phyloP scores from a whole-genome alignment of 164 flowering plant genomes.

The Nelumbo lutea region DNA sequence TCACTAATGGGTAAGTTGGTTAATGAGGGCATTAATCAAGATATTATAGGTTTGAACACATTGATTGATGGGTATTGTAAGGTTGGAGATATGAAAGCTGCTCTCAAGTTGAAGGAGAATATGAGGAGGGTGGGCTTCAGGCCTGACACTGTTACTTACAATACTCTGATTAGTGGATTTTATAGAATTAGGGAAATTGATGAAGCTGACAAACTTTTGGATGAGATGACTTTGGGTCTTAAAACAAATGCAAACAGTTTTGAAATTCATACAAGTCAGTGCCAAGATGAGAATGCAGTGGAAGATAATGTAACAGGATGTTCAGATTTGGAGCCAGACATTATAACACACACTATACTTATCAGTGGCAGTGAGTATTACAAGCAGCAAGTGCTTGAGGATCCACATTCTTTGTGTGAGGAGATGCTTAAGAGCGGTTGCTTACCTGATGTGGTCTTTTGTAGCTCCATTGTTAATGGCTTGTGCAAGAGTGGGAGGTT shows the following conservation, averaged over 20 bases:
- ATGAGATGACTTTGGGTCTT: slow-evolving; percentile 29
- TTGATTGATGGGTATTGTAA: slow-evolving; percentile 62
- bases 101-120: slow-evolving; percentile 35
- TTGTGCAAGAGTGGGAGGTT: slow-evolving; percentile 60
- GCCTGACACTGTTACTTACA: slow-evolving; percentile 65
- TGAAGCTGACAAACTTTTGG: slow-evolving; percentile 48
- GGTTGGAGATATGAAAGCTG: slow-evolving; percentile 35
- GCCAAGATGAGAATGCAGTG: slow-evolving; percentile 3
- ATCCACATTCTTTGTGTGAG: slow-evolving; percentile 54
- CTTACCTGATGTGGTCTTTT: slow-evolving; percentile 71
- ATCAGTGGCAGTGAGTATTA: slow-evolving; percentile 47
- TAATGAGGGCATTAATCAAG: slow-evolving; percentile 32
- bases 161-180: slow-evolving; percentile 64
- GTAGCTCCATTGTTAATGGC: slow-evolving; percentile 53
- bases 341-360: slow-evolving; percentile 63
- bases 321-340: slow-evolving; percentile 30
- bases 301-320: slow-evolving; percentile 2
- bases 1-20: slow-evolving; percentile 37
- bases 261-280: neutral
- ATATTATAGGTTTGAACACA: slow-evolving; percentile 52
- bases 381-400: slow-evolving; percentile 38
- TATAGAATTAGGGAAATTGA: slow-evolving; percentile 54
- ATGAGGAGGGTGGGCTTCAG: slow-evolving; percentile 40
- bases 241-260: neutral
- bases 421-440: slow-evolving; percentile 63